Evolutionary conservation across 2,329 filamentous ascomycete genomes (phyloP).

Genomic region (Fusarium bulbicola): DNA sequence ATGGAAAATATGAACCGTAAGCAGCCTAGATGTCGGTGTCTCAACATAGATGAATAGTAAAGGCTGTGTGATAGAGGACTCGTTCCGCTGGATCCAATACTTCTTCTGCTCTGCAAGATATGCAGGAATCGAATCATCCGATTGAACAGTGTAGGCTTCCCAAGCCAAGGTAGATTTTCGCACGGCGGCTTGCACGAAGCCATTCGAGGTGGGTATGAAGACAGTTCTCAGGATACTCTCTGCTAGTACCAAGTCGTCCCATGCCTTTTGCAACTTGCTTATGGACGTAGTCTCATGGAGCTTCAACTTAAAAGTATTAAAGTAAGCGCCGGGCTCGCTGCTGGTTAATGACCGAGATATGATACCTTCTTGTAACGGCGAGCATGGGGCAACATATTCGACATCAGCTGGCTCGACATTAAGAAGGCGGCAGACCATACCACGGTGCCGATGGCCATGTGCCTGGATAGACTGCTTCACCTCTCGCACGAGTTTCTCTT

Average conservation of each 20-base stretch:
- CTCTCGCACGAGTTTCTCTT: conserved; percentile 50
- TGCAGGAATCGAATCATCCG: conserved; percentile 44
- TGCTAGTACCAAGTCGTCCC: conserved; percentile 60
- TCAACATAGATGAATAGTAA: conserved; percentile 50
- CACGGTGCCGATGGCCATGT: conserved; percentile 68
- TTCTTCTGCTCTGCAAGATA: conserved; percentile 50
- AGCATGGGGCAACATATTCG: conserved; percentile 82
- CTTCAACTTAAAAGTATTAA: conserved; percentile 75
- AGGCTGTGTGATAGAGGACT: conserved; percentile 26
- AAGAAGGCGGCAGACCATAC: conserved; percentile 62
- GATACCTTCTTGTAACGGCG: conserved; percentile 87
- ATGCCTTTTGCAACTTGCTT: conserved; percentile 62
- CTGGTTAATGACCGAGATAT: conserved; percentile 72
- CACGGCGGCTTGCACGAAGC: conserved; percentile 77
- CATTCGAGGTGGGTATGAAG: conserved; percentile 78
- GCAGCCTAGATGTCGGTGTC: conserved; percentile 52
- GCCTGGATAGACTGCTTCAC: conserved; percentile 70
- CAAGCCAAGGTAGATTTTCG: conserved; percentile 55
- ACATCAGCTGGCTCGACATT: conserved; percentile 62
- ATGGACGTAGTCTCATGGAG: conserved; percentile 59
- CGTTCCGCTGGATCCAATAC: conserved; percentile 65
- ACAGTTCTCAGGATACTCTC: conserved; percentile 75
- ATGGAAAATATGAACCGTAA: conserved; percentile 82
- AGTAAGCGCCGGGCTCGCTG: conserved; percentile 70
- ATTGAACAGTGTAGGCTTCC: conserved; percentile 47